Evolutionary conservation across 2,329 filamentous ascomycete species (phyloP).

Genomic region (Apiospora hydei): DNA sequence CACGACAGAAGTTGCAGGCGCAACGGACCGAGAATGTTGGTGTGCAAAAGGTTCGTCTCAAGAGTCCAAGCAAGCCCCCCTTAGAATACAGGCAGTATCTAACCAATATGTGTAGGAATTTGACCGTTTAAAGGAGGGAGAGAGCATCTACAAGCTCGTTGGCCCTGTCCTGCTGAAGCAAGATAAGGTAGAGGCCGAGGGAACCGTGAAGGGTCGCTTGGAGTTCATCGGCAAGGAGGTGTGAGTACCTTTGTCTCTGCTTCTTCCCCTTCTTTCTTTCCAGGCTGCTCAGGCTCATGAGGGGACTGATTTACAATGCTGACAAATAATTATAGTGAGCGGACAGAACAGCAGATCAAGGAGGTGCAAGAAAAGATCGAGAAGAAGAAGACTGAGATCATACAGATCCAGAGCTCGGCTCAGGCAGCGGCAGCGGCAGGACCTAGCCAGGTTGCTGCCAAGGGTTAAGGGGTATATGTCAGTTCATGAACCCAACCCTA

Average conservation of each 20-base stretch:
- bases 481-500: neutral
- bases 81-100: neutral
- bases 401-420: slow-evolving; percentile 60
- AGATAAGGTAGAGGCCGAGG: slow-evolving; percentile 87
- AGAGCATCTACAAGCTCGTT: slow-evolving; percentile 94
- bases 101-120: slow-evolving; percentile 72
- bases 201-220: slow-evolving; percentile 87
- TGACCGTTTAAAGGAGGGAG: slow-evolving; percentile 75
- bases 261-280: neutral
- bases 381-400: slow-evolving; percentile 66
- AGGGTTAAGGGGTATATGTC: slow-evolving; percentile 29
- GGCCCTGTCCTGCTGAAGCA: slow-evolving; percentile 95
- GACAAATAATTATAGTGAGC: slow-evolving; percentile 32
- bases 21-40: slow-evolving; percentile 92
- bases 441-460: slow-evolving; percentile 40
- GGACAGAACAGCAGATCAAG: slow-evolving; percentile 58
- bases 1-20: slow-evolving; percentile 89
- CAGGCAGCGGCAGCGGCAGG: slow-evolving; percentile 49
- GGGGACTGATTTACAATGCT: slow-evolving; percentile 4
- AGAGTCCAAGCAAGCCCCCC: neutral
- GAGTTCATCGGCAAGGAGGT: slow-evolving; percentile 96
- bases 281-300: neutral
- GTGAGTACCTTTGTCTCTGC: slow-evolving; percentile 57
- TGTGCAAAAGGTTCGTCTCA: slow-evolving; percentile 74
- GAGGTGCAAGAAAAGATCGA: slow-evolving; percentile 64